These are phyloP conservation scores for Paecilomyces niveus DNA, from an alignment of 2,329 filamentous ascomycete species.

Conservation along the genomic window DNA sequence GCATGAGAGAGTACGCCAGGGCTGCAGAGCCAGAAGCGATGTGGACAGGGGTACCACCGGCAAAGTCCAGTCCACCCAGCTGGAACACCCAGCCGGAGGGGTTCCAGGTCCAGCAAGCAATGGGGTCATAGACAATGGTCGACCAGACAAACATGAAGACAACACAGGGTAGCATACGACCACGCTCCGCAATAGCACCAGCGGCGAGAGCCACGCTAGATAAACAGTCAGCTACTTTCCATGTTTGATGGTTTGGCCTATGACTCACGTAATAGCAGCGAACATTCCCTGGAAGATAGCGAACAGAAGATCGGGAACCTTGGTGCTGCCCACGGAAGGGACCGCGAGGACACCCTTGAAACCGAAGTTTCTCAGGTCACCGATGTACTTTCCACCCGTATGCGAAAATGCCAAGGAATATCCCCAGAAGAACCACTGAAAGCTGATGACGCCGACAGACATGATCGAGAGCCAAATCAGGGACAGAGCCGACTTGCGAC, in stretches of 20 bases:
- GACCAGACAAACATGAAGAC: conserved; percentile 93
- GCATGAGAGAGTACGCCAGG: conserved; percentile 83
- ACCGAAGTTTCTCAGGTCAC: conserved; percentile 71
- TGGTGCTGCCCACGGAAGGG: conserved; percentile 65
- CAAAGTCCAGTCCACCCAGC: conserved; percentile 80
- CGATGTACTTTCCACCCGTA: conserved; percentile 66
- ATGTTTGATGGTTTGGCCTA: not conserved
- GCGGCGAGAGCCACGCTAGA: conserved; percentile 70
- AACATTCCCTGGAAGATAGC: conserved; percentile 59
- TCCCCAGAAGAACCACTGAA: conserved; percentile 97
- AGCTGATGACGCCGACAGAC: conserved; percentile 69
- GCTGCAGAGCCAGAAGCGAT: conserved; percentile 77
- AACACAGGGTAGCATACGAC: conserved; percentile 79
- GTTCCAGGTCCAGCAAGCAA: conserved; percentile 96
- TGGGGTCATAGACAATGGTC: conserved; percentile 83
- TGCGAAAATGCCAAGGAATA: conserved; percentile 80
- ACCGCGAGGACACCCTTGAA: conserved; percentile 67
- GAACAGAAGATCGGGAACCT: conserved; percentile 76
- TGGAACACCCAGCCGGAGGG: conserved; percentile 69
- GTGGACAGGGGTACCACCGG: conserved; percentile 84
- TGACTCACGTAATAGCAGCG: conserved; percentile 71
- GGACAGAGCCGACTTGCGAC: conserved; percentile 80
- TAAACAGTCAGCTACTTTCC: conserved; percentile 5
- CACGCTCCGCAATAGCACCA: conserved; percentile 78
- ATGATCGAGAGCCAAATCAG: conserved; percentile 82